Evolutionary conservation across 345 rosid species (phyloP).

Genomic region (Rhizophora apiculata): DNA sequence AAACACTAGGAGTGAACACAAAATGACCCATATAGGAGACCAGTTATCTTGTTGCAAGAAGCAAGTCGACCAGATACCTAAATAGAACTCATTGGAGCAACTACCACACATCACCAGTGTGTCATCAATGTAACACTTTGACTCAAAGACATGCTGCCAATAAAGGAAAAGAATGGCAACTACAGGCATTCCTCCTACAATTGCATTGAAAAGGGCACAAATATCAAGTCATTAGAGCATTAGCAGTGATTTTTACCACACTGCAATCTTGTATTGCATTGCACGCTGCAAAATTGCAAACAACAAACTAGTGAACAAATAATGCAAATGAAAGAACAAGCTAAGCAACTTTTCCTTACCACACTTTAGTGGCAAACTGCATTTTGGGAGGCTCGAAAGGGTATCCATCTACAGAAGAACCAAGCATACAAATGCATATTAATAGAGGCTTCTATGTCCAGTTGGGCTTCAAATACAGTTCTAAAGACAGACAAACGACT

Average conservation of each 20-base stretch:
- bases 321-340: constrained; percentile 7
- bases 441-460: neutral
- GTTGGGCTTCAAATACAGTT: neutral
- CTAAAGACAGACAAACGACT: neutral
- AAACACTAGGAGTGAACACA: neutral
- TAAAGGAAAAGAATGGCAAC: too few species aligned
- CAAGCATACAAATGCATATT: constrained; percentile 10
- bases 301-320: constrained; percentile 5
- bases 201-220: too few species aligned
- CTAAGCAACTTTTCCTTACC: constrained; percentile 51
- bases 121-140: neutral
- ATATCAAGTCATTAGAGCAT: too few species aligned
- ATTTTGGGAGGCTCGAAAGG: constrained; percentile 99
- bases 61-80: too few species aligned
- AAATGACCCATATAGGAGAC: neutral
- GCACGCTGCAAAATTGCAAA: neutral
- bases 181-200: too few species aligned
- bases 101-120: too few species aligned
- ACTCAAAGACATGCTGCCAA: neutral
- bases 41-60: neutral
- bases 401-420: constrained; percentile 77
- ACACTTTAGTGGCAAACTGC: constrained; percentile 94
- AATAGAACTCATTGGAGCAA: too few species aligned
- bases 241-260: too few species aligned
- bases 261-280: neutral